A percentile compares a stretch with the other conserved stretches of the same genome.
Conservation (phyloP, 2,329 filamentous ascomycete genomes). For the Apiospora rasikravindrae region DNA sequence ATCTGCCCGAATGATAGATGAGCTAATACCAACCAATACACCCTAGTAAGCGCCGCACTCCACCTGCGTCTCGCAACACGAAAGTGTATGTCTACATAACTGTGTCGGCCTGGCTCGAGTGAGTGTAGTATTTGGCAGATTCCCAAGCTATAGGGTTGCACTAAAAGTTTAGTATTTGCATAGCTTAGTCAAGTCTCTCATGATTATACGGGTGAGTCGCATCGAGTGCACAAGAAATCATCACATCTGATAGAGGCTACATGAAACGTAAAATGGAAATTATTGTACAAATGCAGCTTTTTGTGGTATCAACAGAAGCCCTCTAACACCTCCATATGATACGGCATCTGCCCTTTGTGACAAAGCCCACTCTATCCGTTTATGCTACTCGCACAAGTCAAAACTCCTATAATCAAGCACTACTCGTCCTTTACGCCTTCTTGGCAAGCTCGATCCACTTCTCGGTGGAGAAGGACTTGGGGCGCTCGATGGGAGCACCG, state of each 20-base stretch:
- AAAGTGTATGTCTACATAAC: background rate
- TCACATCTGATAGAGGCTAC: slow-evolving; percentile 1
- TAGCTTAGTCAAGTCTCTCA: background rate
- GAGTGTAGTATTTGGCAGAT: background rate
- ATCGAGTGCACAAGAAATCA: background rate
- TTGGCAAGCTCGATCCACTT: slow-evolving; percentile 94
- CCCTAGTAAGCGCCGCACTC: slow-evolving; percentile 4
- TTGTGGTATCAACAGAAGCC: slow-evolving; percentile 21
- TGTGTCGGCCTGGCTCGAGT: background rate
- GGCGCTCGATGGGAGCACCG: slow-evolving; percentile 95
- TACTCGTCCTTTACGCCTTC: slow-evolving; percentile 72
- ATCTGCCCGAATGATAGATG: slow-evolving; percentile 2
- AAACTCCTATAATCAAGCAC: slow-evolving; percentile 29
- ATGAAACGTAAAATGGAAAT: slow-evolving; percentile 14
- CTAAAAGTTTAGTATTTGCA: background rate
- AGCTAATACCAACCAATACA: background rate
- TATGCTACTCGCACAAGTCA: slow-evolving; percentile 34
- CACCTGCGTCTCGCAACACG: background rate
- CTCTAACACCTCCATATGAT: slow-evolving; percentile 20
- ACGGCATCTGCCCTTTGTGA: slow-evolving; percentile 22
- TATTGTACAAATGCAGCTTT: slow-evolving; percentile 22
- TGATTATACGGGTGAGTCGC: background rate
- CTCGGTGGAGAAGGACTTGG: slow-evolving; percentile 98
- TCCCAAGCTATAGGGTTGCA: background rate
- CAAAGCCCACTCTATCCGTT: slow-evolving; percentile 37